Base-by-base conservation (phyloP, 805 yeast species). In the Yamadazyma ubonensis region DNA sequence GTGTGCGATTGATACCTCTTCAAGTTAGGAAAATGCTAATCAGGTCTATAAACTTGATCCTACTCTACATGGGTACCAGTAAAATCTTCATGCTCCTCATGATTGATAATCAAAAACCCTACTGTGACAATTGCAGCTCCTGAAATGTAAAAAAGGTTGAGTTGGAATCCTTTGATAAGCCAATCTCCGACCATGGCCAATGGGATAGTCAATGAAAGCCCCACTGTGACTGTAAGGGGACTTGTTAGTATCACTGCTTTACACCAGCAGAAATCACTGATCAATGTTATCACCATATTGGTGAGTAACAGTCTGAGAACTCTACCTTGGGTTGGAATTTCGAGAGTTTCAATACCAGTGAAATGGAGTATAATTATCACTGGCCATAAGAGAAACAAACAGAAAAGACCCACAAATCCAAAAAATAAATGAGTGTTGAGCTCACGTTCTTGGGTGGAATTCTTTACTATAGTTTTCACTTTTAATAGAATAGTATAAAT, bases 181-280 rank as follows among this genome's bases (percentile, higher is more conserved):
- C 88, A 72, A 58, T 93, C 99, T 21, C 96, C 96, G 22, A 88
- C 59, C 86, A 93, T 86, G 0, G 97, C 96, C 37, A 93, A 74
- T 2, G 99, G 99, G 14, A 93, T 93, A 0, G 98, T 91, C 44
- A 90, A 78, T 15, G 96, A 83, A 21, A 93, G 70, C 0, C 99
- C 99, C 8, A 93, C 95, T 0, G 99, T 93, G 2, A 91, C 98
- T 0, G 96, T 90, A 49, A 93, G 69, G 2, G 99, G 99, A 31
- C 93, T 83, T 0, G 99, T 93, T 54, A 93, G 67, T 22, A 93
- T 72, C 78, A 90, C 93, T 0, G 98, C 95, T 47, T 87, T 79
- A 23, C 96, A 96, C 99, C 99, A 93, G 54, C 95, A 81, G 52
- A 83, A 89, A 58, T 93, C 99, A 28, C 95, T 83, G 11, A 90